Evolutionary conservation across 495 filamentous ascomycete species (phyloP).

Genomic region (Xylaria scruposa): DNA sequence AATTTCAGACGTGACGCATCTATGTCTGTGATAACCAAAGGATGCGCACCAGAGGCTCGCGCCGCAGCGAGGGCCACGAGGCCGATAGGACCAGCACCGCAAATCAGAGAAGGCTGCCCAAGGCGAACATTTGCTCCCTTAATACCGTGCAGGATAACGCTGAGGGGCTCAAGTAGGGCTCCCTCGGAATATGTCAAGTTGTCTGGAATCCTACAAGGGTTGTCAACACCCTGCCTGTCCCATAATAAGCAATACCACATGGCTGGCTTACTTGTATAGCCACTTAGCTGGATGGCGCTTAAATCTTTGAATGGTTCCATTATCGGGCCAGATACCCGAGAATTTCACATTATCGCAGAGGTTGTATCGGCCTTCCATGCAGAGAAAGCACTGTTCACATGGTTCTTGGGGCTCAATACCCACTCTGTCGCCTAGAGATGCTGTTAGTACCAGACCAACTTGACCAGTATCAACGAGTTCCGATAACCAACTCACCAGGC

Average conservation of each 20-base stretch:
- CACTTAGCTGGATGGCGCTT: slow-evolving; percentile 62
- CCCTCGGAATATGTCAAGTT: slow-evolving; percentile 53
- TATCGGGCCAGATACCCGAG: slow-evolving; percentile 64
- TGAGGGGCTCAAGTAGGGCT: slow-evolving; percentile 58
- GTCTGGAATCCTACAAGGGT: slow-evolving; percentile 44
- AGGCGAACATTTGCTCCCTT: slow-evolving; percentile 47
- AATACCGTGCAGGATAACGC: slow-evolving; percentile 55
- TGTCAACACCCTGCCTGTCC: neutral
- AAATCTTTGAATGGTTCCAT: slow-evolving; percentile 64
- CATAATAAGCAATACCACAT: neutral
- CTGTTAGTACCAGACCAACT: neutral
- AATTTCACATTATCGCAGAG: slow-evolving; percentile 57
- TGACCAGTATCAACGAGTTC: neutral
- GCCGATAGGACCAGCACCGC: slow-evolving; percentile 59
- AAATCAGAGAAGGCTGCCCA: slow-evolving; percentile 50
- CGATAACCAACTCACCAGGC: slow-evolving; percentile 38
- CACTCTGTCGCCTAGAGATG: slow-evolving; percentile 51
- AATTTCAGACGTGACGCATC: slow-evolving; percentile 63
- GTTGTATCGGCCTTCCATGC: slow-evolving; percentile 55
- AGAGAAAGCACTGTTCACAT: slow-evolving; percentile 55
- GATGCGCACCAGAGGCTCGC: slow-evolving; percentile 67
- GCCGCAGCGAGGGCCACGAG: slow-evolving; percentile 58
- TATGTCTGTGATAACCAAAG: slow-evolving; percentile 68
- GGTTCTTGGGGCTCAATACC: slow-evolving; percentile 58
- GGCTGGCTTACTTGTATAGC: slow-evolving; percentile 49